Evolutionary conservation across 2,329 filamentous ascomycete species (phyloP).

Genomic region (Fusarium denticulatum): DNA sequence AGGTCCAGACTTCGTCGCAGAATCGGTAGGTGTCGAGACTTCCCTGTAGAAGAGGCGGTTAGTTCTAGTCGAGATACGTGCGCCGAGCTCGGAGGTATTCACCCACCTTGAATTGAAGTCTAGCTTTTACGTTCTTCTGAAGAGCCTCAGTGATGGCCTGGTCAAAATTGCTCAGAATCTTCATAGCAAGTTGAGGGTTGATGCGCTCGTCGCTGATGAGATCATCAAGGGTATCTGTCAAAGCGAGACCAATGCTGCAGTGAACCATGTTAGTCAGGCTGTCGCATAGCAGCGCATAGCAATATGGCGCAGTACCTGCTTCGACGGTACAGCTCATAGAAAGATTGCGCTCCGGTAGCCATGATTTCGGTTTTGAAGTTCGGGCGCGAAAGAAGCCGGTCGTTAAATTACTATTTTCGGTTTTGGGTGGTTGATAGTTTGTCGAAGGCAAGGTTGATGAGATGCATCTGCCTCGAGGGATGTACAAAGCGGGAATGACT

Average conservation of each 20-base stretch:
- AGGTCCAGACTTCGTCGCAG: conserved; percentile 99
- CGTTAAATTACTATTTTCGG: background rate
- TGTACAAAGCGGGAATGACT: conserved; percentile 37
- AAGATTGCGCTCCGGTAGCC: conserved; percentile 64
- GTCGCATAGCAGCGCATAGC: conserved; percentile 46
- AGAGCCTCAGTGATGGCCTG: conserved; percentile 90
- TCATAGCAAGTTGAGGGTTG: conserved; percentile 98
- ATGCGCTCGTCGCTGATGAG: conserved; percentile 94
- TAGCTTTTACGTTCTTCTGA: conserved; percentile 89
- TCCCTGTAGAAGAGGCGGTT: conserved; percentile 67
- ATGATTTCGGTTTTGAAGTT: conserved; percentile 45
- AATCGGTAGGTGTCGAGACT: conserved; percentile 98
- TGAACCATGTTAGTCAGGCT: conserved; percentile 39
- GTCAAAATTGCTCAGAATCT: conserved; percentile 96
- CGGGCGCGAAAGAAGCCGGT: background rate
- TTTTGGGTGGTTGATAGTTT: conserved; percentile 10
- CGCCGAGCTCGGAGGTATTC: background rate
- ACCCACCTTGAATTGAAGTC: conserved; percentile 91
- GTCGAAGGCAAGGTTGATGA: conserved; percentile 28
- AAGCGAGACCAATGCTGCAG: conserved; percentile 84
- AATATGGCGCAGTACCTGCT: conserved; percentile 78
- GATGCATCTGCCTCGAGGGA: conserved; percentile 22
- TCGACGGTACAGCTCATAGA: conserved; percentile 97
- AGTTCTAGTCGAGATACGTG: background rate
- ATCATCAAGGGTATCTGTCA: conserved; percentile 97